Conservation (phyloP, 805 yeast species). For the Kuraishia cidri region DNA sequence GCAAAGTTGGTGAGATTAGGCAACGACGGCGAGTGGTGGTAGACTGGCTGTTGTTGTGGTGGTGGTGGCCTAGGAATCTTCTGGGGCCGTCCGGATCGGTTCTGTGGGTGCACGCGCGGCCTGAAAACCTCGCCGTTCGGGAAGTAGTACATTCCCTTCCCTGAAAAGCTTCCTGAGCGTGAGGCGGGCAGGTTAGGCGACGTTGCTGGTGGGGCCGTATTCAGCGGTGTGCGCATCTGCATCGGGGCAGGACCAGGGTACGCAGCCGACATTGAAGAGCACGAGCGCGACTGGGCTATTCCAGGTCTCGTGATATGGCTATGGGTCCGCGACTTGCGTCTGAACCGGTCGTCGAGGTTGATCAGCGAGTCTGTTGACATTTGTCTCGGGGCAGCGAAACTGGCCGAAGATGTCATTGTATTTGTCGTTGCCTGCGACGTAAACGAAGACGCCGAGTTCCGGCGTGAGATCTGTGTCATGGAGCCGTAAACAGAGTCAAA, state of each 20-base stretch:
- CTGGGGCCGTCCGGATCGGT: constrained; percentile 26
- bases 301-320: too few species aligned
- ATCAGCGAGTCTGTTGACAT: constrained; percentile 29
- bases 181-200: not conserved
- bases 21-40: not conserved
- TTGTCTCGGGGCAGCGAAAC: constrained; percentile 16
- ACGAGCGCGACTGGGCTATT: too few species aligned
- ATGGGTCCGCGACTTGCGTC: constrained; percentile 24
- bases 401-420: too few species aligned
- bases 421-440: not conserved
- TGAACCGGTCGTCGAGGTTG: constrained; percentile 27
- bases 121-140: constrained; percentile 48
- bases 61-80: too few species aligned
- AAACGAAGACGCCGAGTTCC: constrained; percentile 2
- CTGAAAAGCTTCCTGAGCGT: not conserved
- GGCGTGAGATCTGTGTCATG: too few species aligned
- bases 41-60: too few species aligned
- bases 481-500: too few species aligned
- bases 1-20: not conserved
- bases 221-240: not conserved
- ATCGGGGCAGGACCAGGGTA: not conserved
- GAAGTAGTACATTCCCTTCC: constrained; percentile 19
- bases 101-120: constrained; percentile 32
- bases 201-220: not conserved
- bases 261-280: not conserved